Evolutionary conservation across 768 basidiomycete genomes (phyloP).

Genomic region (Hericium coralloides): DNA sequence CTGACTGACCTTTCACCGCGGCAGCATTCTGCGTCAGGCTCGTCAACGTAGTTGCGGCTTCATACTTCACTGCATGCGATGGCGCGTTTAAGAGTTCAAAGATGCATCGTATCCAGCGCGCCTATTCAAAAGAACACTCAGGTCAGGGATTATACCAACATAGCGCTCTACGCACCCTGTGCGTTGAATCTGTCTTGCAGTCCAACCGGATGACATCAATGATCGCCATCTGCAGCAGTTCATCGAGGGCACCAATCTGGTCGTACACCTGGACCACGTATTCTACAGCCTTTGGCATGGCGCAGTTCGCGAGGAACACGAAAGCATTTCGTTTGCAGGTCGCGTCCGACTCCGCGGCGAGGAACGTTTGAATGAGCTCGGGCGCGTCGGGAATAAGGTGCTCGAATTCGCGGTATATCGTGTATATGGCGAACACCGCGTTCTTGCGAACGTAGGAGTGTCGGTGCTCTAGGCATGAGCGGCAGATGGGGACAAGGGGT

Average conservation of each 20-base stretch:
- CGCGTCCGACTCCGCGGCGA: constrained; percentile 90
- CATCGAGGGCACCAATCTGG: constrained; percentile 73
- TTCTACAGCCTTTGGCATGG: constrained; percentile 87
- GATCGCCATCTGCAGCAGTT: constrained; percentile 89
- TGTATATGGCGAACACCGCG: constrained; percentile 92
- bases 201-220: constrained; percentile 92
- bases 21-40: constrained; percentile 91
- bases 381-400: constrained; percentile 94
- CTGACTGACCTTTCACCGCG: constrained; percentile 76
- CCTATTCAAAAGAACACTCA: constrained; percentile 30
- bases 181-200: constrained; percentile 74
- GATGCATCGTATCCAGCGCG: constrained; percentile 91
- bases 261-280: constrained; percentile 85
- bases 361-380: constrained; percentile 92
- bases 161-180: constrained; percentile 48
- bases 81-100: constrained; percentile 85
- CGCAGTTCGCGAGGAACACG: constrained; percentile 80
- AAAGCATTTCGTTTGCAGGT: constrained; percentile 98
- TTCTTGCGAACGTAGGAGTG: constrained; percentile 98
- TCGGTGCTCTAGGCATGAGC: constrained; percentile 91
- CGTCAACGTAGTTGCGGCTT: constrained; percentile 92
- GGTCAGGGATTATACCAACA: background rate
- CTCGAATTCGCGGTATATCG: constrained; percentile 92
- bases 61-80: constrained; percentile 94
- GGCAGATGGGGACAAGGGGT: constrained; percentile 89